Evolutionary conservation across 73 alveolate genomes (phyloP).

Genomic region (Blepharisma japonicum): DNA sequence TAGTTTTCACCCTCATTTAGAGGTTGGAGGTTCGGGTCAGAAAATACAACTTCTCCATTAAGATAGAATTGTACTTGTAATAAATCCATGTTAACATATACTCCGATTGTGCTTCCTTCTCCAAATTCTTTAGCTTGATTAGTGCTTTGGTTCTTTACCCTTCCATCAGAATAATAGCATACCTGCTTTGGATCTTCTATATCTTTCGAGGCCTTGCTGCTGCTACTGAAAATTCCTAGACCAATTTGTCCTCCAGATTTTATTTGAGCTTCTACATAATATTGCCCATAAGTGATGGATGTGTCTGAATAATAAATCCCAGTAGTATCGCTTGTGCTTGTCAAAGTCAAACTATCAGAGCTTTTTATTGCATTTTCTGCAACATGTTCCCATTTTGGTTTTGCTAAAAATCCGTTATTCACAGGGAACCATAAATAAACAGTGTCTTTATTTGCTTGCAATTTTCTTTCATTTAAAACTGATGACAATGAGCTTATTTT

Average conservation of each 20-base stretch:
- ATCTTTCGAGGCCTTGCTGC: neutral
- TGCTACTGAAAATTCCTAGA: neutral
- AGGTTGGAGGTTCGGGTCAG: too few relatives aligned
- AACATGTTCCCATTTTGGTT: neutral
- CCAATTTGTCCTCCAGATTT: neutral
- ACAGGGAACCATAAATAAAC: constrained; percentile 22
- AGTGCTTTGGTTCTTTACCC: neutral
- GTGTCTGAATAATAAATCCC: neutral
- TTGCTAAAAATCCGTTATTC: neutral
- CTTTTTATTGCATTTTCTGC: neutral
- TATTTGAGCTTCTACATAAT: neutral
- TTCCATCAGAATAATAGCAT: neutral
- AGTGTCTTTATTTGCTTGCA: neutral
- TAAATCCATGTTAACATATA: neutral
- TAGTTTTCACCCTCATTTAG: neutral
- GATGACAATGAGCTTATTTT: neutral
- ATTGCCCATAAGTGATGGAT: neutral
- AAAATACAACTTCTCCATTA: neutral
- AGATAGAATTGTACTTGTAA: neutral
- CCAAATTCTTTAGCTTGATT: neutral
- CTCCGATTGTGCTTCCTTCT: neutral
- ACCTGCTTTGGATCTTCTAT: neutral
- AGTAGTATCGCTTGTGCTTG: neutral
- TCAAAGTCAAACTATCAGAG: neutral
- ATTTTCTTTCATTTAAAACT: neutral